Conservation (phyloP, 2,329 filamentous ascomycete species). For the Samsoniella hepiali region DNA sequence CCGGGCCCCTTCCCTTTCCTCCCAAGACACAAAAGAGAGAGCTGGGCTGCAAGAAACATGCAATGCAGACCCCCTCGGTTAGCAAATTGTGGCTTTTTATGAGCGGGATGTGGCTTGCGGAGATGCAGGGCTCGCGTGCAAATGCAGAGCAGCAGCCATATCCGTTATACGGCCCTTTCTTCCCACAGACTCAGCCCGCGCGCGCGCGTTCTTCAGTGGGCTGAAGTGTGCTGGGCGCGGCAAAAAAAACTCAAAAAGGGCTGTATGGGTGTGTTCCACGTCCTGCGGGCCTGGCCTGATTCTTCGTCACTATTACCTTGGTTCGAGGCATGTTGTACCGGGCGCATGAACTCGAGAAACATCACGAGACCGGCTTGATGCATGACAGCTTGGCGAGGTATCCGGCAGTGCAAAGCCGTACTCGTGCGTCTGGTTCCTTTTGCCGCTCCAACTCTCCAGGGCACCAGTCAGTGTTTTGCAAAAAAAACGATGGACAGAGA, state of each 20-base stretch:
- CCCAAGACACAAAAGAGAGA: neutral
- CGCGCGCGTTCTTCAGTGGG: neutral
- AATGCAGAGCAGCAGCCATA: neutral
- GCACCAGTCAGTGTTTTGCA: too few species aligned
- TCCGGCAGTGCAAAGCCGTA: too few species aligned
- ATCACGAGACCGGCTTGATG: neutral
- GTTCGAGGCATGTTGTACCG: neutral
- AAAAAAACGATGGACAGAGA: too few species aligned
- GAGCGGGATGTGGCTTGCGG: neutral
- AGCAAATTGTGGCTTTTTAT: neutral
- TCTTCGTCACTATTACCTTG: conserved; percentile 2
- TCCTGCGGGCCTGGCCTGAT: conserved; percentile 2
- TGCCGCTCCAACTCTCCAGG: too few species aligned
- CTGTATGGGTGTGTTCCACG: neutral
- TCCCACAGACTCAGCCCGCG: neutral
- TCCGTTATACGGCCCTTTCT: neutral
- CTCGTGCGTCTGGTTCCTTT: too few species aligned
- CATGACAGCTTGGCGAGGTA: neutral
- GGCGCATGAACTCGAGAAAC: neutral
- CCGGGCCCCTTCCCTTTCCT: too few species aligned
- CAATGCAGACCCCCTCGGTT: neutral
- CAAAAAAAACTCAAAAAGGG: neutral
- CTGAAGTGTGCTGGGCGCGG: neutral
- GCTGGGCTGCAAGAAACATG: neutral
- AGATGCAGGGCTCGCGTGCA: too few species aligned